These are phyloP conservation scores for Dentipellis sp. DNA, from an alignment of 768 basidiomycete species.

Conservation along the genomic window DNA sequence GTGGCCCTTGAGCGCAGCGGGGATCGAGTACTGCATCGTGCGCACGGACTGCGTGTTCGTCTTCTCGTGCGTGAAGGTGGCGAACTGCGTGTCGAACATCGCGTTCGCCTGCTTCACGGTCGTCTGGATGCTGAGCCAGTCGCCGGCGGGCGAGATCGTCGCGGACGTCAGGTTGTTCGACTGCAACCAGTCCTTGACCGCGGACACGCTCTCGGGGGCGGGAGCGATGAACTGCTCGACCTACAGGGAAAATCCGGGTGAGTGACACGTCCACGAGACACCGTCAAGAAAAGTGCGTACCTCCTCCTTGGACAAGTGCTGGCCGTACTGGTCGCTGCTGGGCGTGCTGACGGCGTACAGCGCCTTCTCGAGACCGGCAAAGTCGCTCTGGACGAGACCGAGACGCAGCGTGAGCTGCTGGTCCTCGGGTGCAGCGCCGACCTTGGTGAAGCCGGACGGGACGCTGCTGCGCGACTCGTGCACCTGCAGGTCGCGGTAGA, in stretches of 20 bases:
- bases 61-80: neutral
- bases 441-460: neutral
- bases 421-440: neutral
- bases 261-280: too few species aligned
- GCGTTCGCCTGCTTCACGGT: neutral
- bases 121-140: neutral
- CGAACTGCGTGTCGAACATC: neutral
- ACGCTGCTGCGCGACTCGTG: neutral
- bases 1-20: conserved; percentile 11
- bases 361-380: neutral
- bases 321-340: neutral
- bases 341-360: neutral
- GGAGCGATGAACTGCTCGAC: neutral
- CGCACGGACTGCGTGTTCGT: neutral
- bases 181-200: neutral
- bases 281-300: neutral
- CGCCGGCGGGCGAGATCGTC: neutral
- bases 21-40: neutral
- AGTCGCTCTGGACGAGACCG: neutral
- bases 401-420: neutral
- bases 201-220: neutral
- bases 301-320: neutral
- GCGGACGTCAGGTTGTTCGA: neutral
- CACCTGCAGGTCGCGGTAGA: neutral
- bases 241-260: neutral